Base-by-base conservation (phyloP, 23 red algal species). In the Cyanidioschyzon merolae region DNA sequence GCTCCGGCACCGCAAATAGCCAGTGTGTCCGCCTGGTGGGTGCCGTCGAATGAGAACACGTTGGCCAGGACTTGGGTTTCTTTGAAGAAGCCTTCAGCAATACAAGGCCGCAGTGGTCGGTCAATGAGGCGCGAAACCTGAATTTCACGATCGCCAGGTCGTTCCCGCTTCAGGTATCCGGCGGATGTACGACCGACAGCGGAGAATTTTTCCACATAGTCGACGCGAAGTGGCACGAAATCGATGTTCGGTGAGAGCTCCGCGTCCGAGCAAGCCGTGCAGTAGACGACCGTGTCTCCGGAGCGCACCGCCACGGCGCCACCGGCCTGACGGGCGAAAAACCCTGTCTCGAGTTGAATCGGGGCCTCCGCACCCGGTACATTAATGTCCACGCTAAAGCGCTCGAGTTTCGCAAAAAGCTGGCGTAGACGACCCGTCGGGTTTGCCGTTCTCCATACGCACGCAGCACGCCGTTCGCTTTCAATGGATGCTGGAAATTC, bases 141-240 rank as follows among this genome's bases (percentile, higher is more conserved):
- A 74, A 96, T 82, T 68, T 96, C 92, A 45, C 83, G 85, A 58
- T 96, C 92, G 0, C 34, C 77, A 7, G 92, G 92, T 36, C 83
- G 74, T 74, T 96, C 92, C 50, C 92, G 15, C 76, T 90, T 90
- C 40, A 90, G 74, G 75, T 96, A 96, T 41, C 82, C 84, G 39
- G 85, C 92, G 34, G 83, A 79, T 0, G 92, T 96, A 38, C 79
- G 75, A 30, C 92, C 92, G 68, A 82, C 54, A 0, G 92, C 76
- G 31, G 92, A 96, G 68, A 96, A 90, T 25, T 87, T 85, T 41
- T 96, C 92, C 1, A 86, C 39, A 82, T 90, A 96, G 57, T 96
- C 92, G n/a, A 96, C 92, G 41, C 92, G 87, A 67, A 96, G 85
- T 21, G 90, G 92, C 0, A 90, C 79, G 77, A 96, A 96, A 37